Evolutionary conservation across 495 filamentous ascomycete species (phyloP).

Genomic region (Aspergillus coremiiformis): DNA sequence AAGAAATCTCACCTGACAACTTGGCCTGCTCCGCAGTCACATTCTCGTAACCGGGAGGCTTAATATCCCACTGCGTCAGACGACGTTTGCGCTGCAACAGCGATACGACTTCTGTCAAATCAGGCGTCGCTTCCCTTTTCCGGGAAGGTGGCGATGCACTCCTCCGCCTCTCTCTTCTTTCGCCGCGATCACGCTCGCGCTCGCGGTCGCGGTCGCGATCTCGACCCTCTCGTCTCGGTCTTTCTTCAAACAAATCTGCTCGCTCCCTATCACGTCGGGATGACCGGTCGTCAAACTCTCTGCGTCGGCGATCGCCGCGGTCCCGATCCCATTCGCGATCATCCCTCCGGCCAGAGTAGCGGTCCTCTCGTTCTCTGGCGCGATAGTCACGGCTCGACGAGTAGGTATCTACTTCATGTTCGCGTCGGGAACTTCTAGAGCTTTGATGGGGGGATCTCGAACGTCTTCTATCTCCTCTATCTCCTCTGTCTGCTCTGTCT

Average conservation of each 20-base stretch:
- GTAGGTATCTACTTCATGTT: constrained; percentile 78
- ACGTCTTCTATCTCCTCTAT: constrained; percentile 56
- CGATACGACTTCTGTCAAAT: constrained; percentile 76
- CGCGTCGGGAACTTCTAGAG: constrained; percentile 51
- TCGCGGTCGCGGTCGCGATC: constrained; percentile 34
- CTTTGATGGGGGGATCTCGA: constrained; percentile 69
- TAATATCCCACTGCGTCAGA: constrained; percentile 98
- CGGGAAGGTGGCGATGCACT: constrained; percentile 75
- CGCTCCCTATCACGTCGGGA: constrained; percentile 49
- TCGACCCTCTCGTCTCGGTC: constrained; percentile 49
- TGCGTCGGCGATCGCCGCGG: constrained; percentile 50
- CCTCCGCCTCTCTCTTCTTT: constrained; percentile 56
- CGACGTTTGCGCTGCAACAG: constrained; percentile 78
- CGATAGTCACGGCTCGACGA: constrained; percentile 84
- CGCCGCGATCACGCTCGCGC: constrained; percentile 30
- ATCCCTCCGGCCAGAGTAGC: constrained; percentile 61
- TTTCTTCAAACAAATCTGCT: constrained; percentile 60
- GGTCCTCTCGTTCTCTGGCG: constrained; percentile 84
- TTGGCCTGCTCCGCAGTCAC: constrained; percentile 98
- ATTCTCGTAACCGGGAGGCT: constrained; percentile 96
- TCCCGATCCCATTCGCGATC: constrained; percentile 69
- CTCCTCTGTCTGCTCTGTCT: constrained; percentile 47
- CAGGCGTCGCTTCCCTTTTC: constrained; percentile 90
- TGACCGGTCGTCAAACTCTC: constrained; percentile 56
- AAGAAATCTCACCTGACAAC: constrained; percentile 62